Evolutionary conservation across 169 alveolate genomes (phyloP), one percentile per base, ranked within the genome.

Genomic region (Toxoplasma gondii): DNA sequence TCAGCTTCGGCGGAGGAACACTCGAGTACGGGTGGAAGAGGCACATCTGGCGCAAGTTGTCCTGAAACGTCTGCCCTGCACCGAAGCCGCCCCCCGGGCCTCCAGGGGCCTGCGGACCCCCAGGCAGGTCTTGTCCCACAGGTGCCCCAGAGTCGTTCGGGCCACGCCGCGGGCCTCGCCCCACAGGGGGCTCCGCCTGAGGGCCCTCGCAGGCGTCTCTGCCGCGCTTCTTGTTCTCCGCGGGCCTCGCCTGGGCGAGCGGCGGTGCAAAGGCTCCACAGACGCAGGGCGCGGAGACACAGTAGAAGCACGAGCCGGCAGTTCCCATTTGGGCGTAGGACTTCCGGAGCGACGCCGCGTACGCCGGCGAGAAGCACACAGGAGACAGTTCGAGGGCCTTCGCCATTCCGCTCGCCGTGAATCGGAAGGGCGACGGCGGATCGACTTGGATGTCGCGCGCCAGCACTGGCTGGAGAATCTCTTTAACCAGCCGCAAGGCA

Each of bases 361-460:
- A 41, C 36, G 34, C 44, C n/a, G 36, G 84, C 34, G 70, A 39
- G 34, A 70, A 29, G 58, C 67, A 64, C 27, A 24, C 29, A 27
- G 93, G 58, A n/a, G 84, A 64, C 39, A 24, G 39, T 34, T 36
- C 64, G 38, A 29, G 53, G 27, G 67, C 41, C 38, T 19, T n/a
- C 44, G 93, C 43, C 49, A 78, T 78, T 0, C 49, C 49, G 45
- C n/a, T 22, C 10, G 93, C 27, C 1, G 84, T 41, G 54, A 88
- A 88, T 58, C 29, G 38, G 83, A 88, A 88, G 24, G 93, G 93
- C 31, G 93, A 88, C 22, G 93, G 93, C 31, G 93, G 93, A 64
- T 24, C 38, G 24, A 58, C 82, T 41, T 9, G 53, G 36, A 45
- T 36, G 34, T 53, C 70, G 7, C 34, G 83, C n/a, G 78, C 9